Evolutionary conservation across 192 early-diverging fungal genomes (phyloP).

Genomic region (Umbelopsis isabellina): DNA sequence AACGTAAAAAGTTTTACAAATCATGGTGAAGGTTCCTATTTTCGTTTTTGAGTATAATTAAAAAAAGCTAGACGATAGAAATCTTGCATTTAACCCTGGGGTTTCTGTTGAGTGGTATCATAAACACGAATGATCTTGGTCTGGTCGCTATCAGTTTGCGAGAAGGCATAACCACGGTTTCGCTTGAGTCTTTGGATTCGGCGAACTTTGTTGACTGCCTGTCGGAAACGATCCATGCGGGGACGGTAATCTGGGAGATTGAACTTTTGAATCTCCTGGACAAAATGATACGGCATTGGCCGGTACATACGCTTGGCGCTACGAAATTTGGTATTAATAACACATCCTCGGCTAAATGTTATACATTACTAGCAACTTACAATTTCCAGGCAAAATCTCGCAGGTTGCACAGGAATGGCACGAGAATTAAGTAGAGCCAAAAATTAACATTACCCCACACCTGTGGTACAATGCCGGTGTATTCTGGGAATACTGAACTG

Average conservation of each 20-base stretch:
- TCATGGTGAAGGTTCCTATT: constrained; percentile 10
- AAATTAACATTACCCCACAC: constrained; percentile 73
- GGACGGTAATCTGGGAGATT: constrained; percentile 98
- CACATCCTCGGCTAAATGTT: no score
- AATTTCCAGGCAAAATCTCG: constrained; percentile 96
- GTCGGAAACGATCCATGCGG: constrained; percentile 95
- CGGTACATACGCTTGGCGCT: constrained; percentile 78
- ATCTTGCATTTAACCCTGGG: constrained; percentile 45
- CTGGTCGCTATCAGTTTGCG: constrained; percentile 95
- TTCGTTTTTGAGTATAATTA: not conserved
- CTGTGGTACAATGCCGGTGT: constrained; percentile 69
- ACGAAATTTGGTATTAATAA: not conserved
- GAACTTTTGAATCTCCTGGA: constrained; percentile 99
- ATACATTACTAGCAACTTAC: constrained; percentile 56
- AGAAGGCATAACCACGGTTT: constrained; percentile 96
- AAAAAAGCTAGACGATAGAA: not conserved
- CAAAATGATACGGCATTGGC: constrained; percentile 87
- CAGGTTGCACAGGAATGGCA: constrained; percentile 85
- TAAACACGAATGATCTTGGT: constrained; percentile 63
- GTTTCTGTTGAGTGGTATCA: constrained; percentile 63
- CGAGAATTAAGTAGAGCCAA: constrained; percentile 85
- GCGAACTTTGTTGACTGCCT: constrained; percentile 95
- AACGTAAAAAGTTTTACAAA: constrained; percentile 5
- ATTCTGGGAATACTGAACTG: constrained; percentile 69
- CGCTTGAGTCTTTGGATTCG: constrained; percentile 90